A percentile compares a stretch with the other conserved stretches of the same genome.
phyloP scores from a whole-genome alignment of 2,329 filamentous ascomycete genomes.

The Aspergillus awamori region DNA sequence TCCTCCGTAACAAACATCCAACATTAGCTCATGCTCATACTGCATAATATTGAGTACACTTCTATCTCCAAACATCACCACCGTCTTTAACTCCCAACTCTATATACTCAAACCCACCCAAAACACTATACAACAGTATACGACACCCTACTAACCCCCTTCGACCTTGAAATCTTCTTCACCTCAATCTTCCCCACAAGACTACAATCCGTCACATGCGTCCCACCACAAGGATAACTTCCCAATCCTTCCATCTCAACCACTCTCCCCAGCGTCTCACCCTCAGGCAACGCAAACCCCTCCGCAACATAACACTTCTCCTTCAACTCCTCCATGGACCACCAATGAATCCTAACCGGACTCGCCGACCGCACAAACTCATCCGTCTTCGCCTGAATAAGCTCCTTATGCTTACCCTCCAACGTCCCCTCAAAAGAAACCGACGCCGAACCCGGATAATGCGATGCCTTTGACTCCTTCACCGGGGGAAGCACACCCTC shows the following conservation, averaged over 20 bases:
- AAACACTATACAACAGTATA: background rate
- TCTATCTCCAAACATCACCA: too few species aligned
- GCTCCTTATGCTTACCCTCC: background rate
- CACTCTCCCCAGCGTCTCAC: background rate
- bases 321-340: background rate
- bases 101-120: too few species aligned
- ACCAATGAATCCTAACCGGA: background rate
- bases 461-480: background rate
- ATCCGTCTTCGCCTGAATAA: background rate
- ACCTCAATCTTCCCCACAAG: background rate
- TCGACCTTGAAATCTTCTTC: background rate
- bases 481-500: background rate
- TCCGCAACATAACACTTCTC: background rate
- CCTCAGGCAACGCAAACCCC: background rate
- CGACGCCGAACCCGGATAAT: background rate
- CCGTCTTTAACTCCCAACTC: too few species aligned
- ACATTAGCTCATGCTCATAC: too few species aligned
- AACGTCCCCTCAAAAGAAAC: background rate
- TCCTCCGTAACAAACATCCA: too few species aligned
- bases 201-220: background rate
- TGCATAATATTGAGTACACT: too few species aligned
- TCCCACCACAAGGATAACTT: background rate
- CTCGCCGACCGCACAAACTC: background rate
- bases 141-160: background rate
- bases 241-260: background rate